phyloP scores from a whole-genome alignment of 306 rosid species.

The Vigna mungo region DNA sequence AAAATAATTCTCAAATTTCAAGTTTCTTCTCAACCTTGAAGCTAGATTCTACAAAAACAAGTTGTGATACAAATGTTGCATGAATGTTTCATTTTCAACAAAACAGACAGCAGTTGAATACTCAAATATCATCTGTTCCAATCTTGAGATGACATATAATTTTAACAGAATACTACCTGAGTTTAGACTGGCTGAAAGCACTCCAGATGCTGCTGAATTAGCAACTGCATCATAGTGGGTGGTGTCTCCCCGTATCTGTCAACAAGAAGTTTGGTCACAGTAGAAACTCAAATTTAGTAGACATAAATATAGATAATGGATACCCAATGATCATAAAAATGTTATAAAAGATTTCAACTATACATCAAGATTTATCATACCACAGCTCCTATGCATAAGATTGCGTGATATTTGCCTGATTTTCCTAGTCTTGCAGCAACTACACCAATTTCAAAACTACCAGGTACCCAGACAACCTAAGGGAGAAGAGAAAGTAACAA shows the following conservation, averaged over 20 bases:
- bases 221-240: conserved; percentile 94
- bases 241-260: conserved; percentile 92
- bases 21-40: conserved; percentile 31
- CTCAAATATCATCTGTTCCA: background rate
- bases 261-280: conserved; percentile 38
- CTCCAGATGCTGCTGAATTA: conserved; percentile 93
- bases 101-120: conserved; percentile 31
- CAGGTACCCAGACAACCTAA: conserved; percentile 98
- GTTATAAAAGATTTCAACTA: conserved; percentile 3
- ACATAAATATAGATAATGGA: conserved; percentile 22
- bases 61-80: conserved; percentile 4
- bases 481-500: conserved; percentile 39
- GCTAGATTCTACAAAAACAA: conserved; percentile 30
- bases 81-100: conserved; percentile 22
- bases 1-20: conserved; percentile 3
- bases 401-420: conserved; percentile 77
- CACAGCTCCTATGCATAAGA: conserved; percentile 97
- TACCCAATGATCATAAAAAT: conserved; percentile 13
- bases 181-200: conserved; percentile 82
- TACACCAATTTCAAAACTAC: conserved; percentile 89
- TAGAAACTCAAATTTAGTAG: conserved; percentile 30
- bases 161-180: conserved; percentile 63
- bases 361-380: conserved; percentile 51
- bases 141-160: conserved; percentile 6
- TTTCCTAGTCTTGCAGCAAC: conserved; percentile 79